Evolutionary conservation across 495 filamentous ascomycete genomes (phyloP).

Genomic region (Daldinia loculata): DNA sequence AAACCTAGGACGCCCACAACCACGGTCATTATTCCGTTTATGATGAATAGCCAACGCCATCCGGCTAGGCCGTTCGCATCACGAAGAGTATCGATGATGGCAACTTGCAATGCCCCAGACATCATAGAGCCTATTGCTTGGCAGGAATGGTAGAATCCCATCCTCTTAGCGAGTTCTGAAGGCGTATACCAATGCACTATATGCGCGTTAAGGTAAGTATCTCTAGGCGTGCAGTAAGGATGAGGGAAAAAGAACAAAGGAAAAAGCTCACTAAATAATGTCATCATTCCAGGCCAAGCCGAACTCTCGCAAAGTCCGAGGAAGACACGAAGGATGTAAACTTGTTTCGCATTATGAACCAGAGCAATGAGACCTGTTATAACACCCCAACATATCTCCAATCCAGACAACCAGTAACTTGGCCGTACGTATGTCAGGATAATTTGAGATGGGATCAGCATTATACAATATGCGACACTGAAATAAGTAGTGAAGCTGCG

Average conservation of each 20-base stretch:
- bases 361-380: conserved; percentile 51
- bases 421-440: conserved; percentile 57
- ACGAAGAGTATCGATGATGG: conserved; percentile 59
- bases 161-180: conserved; percentile 51
- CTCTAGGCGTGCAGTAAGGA: background rate
- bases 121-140: conserved; percentile 52
- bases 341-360: conserved; percentile 42
- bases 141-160: conserved; percentile 56
- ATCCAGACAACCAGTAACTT: conserved; percentile 52
- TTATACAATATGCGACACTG: conserved; percentile 56
- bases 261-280: conserved; percentile 45
- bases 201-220: conserved; percentile 1
- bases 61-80: conserved; percentile 59
- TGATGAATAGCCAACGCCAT: conserved; percentile 67
- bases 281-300: conserved; percentile 54
- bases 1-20: conserved; percentile 58
- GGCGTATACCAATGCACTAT: conserved; percentile 53
- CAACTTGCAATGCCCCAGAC: conserved; percentile 61
- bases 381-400: conserved; percentile 55
- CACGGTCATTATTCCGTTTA: conserved; percentile 59
- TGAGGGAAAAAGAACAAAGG: background rate
- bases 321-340: conserved; percentile 58
- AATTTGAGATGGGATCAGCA: conserved; percentile 61
- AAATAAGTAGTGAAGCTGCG: conserved; percentile 62
- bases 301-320: conserved; percentile 63